These are phyloP conservation scores for Xylaria sp. DNA, from an alignment of 2,329 filamentous ascomycete species.

Conservation along the genomic window DNA sequence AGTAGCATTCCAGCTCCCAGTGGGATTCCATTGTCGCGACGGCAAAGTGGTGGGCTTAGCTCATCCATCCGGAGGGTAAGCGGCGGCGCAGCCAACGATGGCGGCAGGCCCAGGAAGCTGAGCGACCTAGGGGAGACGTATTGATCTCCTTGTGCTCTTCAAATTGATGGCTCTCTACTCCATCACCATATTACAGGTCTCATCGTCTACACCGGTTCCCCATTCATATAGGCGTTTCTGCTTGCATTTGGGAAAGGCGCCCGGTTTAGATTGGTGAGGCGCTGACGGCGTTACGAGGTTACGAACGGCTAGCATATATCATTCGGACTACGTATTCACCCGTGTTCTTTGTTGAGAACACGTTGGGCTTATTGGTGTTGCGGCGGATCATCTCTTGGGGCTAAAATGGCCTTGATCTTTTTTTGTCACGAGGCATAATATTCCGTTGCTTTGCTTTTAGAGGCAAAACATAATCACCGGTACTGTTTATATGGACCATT, in stretches of 20 bases:
- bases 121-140: slow-evolving; percentile 66
- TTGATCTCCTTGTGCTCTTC: slow-evolving; percentile 45
- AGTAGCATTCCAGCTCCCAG: slow-evolving; percentile 57
- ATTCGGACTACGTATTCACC: slow-evolving; percentile 34
- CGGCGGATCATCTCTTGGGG: slow-evolving; percentile 30
- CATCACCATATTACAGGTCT: slow-evolving; percentile 39
- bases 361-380: slow-evolving; percentile 31
- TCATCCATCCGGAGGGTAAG: slow-evolving; percentile 55
- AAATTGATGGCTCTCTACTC: slow-evolving; percentile 42
- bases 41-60: slow-evolving; percentile 55
- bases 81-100: slow-evolving; percentile 45
- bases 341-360: slow-evolving; percentile 24
- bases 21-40: slow-evolving; percentile 60
- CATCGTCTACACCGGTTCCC: slow-evolving; percentile 32
- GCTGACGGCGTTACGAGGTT: slow-evolving; percentile 46
- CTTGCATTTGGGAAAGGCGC: slow-evolving; percentile 34
- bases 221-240: slow-evolving; percentile 34
- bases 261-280: slow-evolving; percentile 41
- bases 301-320: slow-evolving; percentile 46
- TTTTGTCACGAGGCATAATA: slow-evolving; percentile 33
- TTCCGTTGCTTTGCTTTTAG: slow-evolving; percentile 21
- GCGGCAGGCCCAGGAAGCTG: slow-evolving; percentile 53
- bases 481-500: slow-evolving; percentile 9
- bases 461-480: slow-evolving; percentile 11
- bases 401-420: slow-evolving; percentile 24